Evolutionary conservation across 345 rosid species (phyloP).

Genomic region (Erysimum cheiranthoides): DNA sequence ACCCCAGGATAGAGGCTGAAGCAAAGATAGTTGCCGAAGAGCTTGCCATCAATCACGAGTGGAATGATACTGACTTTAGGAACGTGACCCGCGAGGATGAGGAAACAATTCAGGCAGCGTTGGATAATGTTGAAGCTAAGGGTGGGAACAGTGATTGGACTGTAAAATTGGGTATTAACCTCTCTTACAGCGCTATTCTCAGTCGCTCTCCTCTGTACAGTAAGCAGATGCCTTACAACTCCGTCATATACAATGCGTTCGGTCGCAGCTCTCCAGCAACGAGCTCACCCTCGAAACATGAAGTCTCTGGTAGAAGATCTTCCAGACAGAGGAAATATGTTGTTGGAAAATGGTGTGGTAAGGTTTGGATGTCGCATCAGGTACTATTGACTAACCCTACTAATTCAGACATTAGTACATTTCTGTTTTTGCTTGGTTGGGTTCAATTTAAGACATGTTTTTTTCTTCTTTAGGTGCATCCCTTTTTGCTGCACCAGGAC

Average conservation of each 20-base stretch:
- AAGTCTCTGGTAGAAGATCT: conserved; percentile 57
- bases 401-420: conserved; percentile 2
- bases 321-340: conserved; percentile 76
- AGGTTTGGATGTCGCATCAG: conserved; percentile 98
- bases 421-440: conserved; percentile 23
- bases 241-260: conserved; percentile 79
- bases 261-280: conserved; percentile 68
- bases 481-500: conserved; percentile 62
- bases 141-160: conserved; percentile 95
- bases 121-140: conserved; percentile 79
- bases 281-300: conserved; percentile 52
- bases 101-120: conserved; percentile 64
- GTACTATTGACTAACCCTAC: conserved; percentile 41
- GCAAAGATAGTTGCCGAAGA: conserved; percentile 81
- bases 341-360: conserved; percentile 98
- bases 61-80: conserved; percentile 69
- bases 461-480: conserved; percentile 81
- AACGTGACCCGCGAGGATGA: conserved; percentile 74
- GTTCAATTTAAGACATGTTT: background rate
- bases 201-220: conserved; percentile 84
- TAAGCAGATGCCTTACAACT: conserved; percentile 97
- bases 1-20: conserved; percentile 83
- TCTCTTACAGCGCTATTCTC: conserved; percentile 84
- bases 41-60: conserved; percentile 59
- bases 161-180: conserved; percentile 86